Evolutionary conservation across 108 stramenopile genomes (phyloP).

Genomic region (Skeletonema costatum): DNA sequence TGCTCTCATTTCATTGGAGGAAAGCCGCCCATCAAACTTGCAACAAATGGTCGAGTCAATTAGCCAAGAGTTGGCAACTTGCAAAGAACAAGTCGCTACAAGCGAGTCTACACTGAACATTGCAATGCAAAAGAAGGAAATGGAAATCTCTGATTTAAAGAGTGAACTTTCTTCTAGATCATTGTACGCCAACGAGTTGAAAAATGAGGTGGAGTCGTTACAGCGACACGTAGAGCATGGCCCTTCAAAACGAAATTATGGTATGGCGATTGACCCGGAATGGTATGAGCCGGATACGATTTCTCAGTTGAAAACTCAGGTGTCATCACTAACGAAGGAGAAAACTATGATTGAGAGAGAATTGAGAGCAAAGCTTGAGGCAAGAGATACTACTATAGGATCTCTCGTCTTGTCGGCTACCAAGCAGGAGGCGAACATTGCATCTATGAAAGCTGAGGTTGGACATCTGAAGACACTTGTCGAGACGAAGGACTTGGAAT

Average conservation of each 20-base stretch:
- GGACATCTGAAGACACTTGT: constrained; percentile 36
- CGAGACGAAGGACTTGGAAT: constrained; percentile 32
- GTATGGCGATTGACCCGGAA: constrained; percentile 38
- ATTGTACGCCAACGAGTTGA: constrained; percentile 25
- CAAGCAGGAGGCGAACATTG: constrained; percentile 58
- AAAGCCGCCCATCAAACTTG: constrained; percentile 33
- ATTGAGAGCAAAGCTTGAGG: constrained; percentile 49
- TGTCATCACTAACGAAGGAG: constrained; percentile 23
- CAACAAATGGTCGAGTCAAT: constrained; percentile 30
- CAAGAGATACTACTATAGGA: constrained; percentile 78
- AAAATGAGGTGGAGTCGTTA: constrained; percentile 25
- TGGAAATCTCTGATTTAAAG: constrained; percentile 40
- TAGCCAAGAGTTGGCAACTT: constrained; percentile 39
- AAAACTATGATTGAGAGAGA: constrained; percentile 40
- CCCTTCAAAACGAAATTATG: constrained; percentile 18
- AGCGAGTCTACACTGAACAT: constrained; percentile 25
- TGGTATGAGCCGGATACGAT: constrained; percentile 28
- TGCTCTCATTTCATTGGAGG: constrained; percentile 63
- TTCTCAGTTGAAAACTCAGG: constrained; percentile 32
- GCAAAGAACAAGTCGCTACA: constrained; percentile 21
- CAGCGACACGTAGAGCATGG: constrained; percentile 9
- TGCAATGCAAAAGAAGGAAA: constrained; percentile 39
- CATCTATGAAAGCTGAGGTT: constrained; percentile 48
- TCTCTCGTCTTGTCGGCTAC: constrained; percentile 68
- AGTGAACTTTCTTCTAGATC: constrained; percentile 27